Conservation (phyloP, 176 grass and related monocot species). For the Otatea glauca region DNA sequence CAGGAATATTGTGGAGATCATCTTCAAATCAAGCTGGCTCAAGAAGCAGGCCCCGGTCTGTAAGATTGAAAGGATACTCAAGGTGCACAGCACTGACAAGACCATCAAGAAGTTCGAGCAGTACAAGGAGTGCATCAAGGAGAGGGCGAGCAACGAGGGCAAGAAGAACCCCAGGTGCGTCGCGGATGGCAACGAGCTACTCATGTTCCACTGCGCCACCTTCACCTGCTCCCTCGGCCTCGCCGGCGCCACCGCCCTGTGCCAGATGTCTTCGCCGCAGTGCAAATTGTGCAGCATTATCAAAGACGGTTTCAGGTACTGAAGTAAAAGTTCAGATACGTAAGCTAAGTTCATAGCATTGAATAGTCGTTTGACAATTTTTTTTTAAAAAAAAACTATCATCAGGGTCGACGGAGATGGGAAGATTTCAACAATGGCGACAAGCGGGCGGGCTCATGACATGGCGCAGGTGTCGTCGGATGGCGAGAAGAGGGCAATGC, state of each 20-base stretch:
- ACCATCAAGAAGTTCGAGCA: conserved; percentile 75
- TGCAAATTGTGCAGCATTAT: conserved; percentile 78
- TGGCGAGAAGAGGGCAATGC: conserved; percentile 67
- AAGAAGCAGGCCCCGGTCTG: conserved; percentile 57
- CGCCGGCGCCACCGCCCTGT: conserved; percentile 49
- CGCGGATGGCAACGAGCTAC: conserved; percentile 91
- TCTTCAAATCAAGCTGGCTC: conserved; percentile 93
- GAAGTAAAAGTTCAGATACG: not conserved
- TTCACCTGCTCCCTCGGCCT: conserved; percentile 63
- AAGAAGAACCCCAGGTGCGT: conserved; percentile 76
- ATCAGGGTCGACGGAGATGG: conserved; percentile 54
- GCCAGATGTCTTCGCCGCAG: conserved; percentile 37
- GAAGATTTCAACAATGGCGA: conserved; percentile 69
- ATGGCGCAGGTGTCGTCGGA: conserved; percentile 17
- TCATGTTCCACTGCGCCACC: conserved; percentile 77
- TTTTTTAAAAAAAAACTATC: not conserved
- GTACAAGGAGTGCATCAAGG: conserved; percentile 78
- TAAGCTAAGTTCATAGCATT: not conserved
- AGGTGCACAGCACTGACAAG: conserved; percentile 62
- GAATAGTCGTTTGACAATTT: not conserved
- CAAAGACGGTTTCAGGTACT: conserved; percentile 70
- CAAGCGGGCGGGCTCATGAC: conserved; percentile 70
- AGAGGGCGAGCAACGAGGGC: conserved; percentile 40
- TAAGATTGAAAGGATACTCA: conserved; percentile 84
- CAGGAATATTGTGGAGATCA: conserved; percentile 96